Evolutionary conservation across 2,329 filamentous ascomycete species (phyloP).

Genomic region (Ascocoryne sarcoides): DNA sequence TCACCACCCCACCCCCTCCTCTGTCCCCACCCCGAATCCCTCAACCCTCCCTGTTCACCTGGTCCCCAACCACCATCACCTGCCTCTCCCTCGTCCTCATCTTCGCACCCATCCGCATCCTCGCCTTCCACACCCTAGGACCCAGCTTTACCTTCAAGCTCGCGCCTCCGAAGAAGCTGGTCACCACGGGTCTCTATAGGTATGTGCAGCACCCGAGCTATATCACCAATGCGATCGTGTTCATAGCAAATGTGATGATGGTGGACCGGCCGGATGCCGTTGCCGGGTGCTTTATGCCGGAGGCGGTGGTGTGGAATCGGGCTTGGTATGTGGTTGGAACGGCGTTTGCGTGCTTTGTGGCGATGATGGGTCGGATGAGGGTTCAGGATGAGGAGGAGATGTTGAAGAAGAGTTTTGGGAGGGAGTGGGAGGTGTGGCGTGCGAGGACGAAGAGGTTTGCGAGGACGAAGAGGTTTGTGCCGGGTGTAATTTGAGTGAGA

Average conservation of each 20-base stretch:
- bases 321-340: constrained; percentile 6
- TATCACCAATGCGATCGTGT: constrained; percentile 34
- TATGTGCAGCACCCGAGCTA: constrained; percentile 78
- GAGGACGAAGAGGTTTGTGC: constrained; percentile 40
- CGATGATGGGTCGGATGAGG: constrained; percentile 32
- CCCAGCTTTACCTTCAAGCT: constrained; percentile 46
- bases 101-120: constrained; percentile 26
- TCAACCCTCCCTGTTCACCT: constrained; percentile 21
- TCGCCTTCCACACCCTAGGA: constrained; percentile 38
- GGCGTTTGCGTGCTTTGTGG: constrained; percentile 20
- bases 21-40: constrained; percentile 6
- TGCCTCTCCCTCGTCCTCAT: constrained; percentile 19
- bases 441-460: constrained; percentile 38
- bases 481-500: constrained; percentile 32
- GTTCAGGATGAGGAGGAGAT: constrained; percentile 35
- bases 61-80: constrained; percentile 13
- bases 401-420: constrained; percentile 37
- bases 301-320: constrained; percentile 1
- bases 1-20: constrained; percentile 1
- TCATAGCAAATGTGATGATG: constrained; percentile 27
- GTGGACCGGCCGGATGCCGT: constrained; percentile 33
- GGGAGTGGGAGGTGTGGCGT: constrained; percentile 42
- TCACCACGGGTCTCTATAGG: constrained; percentile 71
- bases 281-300: constrained; percentile 33
- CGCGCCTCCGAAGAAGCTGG: constrained; percentile 52